Percentiles rank a stretch among this genome's conserved stretches.
These are phyloP conservation scores for Hygrocybe punicea DNA, from an alignment of 768 basidiomycete species.

Conservation along the genomic window DNA sequence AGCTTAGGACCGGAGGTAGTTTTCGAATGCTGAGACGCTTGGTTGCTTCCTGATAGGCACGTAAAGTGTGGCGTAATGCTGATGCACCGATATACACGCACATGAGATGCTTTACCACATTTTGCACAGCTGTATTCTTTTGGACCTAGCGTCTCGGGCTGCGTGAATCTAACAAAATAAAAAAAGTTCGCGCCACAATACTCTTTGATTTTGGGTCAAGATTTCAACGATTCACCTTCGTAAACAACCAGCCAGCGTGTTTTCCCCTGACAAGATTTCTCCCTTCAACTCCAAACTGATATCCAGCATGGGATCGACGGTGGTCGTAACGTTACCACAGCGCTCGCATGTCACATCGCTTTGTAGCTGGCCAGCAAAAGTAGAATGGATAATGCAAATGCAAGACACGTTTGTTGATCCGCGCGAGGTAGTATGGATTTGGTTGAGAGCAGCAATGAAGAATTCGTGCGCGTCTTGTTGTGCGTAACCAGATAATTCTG, in stretches of 20 bases:
- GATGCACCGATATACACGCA: constrained; percentile 29
- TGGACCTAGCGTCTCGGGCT: constrained; percentile 74
- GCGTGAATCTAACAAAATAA: constrained; percentile 60
- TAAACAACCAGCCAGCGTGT: constrained; percentile 73
- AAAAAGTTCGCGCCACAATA: neutral
- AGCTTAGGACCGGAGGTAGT: constrained; percentile 84
- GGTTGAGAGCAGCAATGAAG: constrained; percentile 79
- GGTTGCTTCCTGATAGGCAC: constrained; percentile 57
- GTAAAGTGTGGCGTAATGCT: neutral
- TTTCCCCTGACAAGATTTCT: constrained; percentile 44
- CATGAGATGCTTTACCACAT: constrained; percentile 69
- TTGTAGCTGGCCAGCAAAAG: constrained; percentile 82
- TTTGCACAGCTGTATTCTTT: constrained; percentile 84
- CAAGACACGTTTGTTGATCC: constrained; percentile 76
- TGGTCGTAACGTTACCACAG: constrained; percentile 74
- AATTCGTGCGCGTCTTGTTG: constrained; percentile 95
- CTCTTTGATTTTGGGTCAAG: neutral
- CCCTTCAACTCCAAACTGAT: constrained; percentile 79
- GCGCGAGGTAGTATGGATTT: constrained; percentile 76
- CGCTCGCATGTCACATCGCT: constrained; percentile 87
- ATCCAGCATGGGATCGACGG: constrained; percentile 87
- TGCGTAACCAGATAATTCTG: constrained; percentile 84
- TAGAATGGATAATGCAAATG: constrained; percentile 87
- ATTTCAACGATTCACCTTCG: constrained; percentile 49
- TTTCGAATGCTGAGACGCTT: constrained; percentile 83